A percentile compares a stretch with the other conserved stretches of the same genome.
Evolutionary conservation across 192 early-diverging fungal species (phyloP).

Genomic region (Linnemannia zychae): DNA sequence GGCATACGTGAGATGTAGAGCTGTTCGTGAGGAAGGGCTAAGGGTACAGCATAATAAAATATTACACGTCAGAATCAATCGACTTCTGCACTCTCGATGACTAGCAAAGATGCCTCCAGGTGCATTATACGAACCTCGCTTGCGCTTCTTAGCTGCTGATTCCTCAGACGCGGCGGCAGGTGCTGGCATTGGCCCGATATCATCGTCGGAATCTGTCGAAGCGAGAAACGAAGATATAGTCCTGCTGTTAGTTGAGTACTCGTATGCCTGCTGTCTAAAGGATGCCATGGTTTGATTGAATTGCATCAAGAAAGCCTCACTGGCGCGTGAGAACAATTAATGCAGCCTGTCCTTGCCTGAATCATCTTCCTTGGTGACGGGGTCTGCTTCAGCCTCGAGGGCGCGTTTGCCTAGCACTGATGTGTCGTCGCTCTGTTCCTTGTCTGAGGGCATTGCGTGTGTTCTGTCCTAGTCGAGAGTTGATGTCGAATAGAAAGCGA

Average conservation of each 20-base stretch:
- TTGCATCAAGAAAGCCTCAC: neutral
- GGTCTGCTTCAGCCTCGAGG: slow-evolving; percentile 16
- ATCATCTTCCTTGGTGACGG: slow-evolving; percentile 4
- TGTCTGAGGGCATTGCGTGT: slow-evolving; percentile 34
- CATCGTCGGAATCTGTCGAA: slow-evolving; percentile 45
- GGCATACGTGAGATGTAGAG: slow-evolving; percentile 88
- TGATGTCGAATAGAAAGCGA: too few relatives aligned
- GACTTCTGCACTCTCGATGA: too few relatives aligned
- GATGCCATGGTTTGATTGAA: neutral
- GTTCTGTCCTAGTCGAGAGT: neutral
- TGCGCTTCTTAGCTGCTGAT: slow-evolving; percentile 25
- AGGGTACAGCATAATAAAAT: too few relatives aligned
- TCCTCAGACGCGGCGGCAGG: slow-evolving; percentile 26
- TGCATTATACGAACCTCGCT: slow-evolving; percentile 19
- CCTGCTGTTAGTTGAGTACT: neutral
- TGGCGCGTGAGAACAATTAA: neutral
- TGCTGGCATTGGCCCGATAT: slow-evolving; percentile 52
- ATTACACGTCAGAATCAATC: too few relatives aligned
- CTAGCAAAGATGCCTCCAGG: neutral
- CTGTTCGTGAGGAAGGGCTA: slow-evolving; percentile 76
- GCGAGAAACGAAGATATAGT: neutral
- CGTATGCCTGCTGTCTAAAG: neutral
- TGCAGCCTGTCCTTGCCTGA: slow-evolving; percentile 31
- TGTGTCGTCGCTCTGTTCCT: slow-evolving; percentile 8
- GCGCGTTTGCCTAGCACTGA: slow-evolving; percentile 35